Evolutionary conservation across 2,329 filamentous ascomycete genomes (phyloP).

Genomic region (Fusarium dimerum): DNA sequence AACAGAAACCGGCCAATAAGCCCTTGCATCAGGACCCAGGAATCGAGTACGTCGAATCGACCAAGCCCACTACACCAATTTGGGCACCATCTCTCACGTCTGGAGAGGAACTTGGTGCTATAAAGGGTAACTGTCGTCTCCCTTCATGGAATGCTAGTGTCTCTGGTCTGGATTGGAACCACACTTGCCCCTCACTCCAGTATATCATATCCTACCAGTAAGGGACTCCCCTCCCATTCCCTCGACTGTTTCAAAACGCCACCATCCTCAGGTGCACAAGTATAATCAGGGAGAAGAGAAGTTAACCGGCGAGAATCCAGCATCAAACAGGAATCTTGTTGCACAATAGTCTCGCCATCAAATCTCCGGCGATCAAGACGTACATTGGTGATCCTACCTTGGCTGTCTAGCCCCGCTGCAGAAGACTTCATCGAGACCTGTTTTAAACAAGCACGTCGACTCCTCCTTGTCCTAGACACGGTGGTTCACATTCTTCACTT

Average conservation of each 20-base stretch:
- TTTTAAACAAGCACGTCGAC: constrained; percentile 36
- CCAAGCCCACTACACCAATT: constrained; percentile 22
- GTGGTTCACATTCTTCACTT: constrained; percentile 37
- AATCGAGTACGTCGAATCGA: constrained; percentile 19
- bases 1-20: constrained; percentile 18
- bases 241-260: constrained; percentile 39
- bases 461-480: constrained; percentile 40
- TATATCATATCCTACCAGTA: constrained; percentile 36
- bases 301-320: constrained; percentile 25
- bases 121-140: constrained; percentile 30
- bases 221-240: constrained; percentile 28
- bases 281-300: constrained; percentile 36
- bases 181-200: constrained; percentile 34
- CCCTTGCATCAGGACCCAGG: constrained; percentile 21
- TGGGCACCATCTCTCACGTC: constrained; percentile 14
- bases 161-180: constrained; percentile 38
- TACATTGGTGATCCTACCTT: constrained; percentile 32
- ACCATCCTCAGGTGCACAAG: constrained; percentile 34
- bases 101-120: constrained; percentile 14
- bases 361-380: constrained; percentile 41
- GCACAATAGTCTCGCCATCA: constrained; percentile 37
- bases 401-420: constrained; percentile 31
- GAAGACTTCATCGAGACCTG: constrained; percentile 42
- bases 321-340: constrained; percentile 34
- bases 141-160: constrained; percentile 41